A percentile compares a stretch with the other conserved stretches of the same genome.
Evolutionary conservation across 495 filamentous ascomycete genomes (phyloP).

Genomic region (Neurospora tetraspora): DNA sequence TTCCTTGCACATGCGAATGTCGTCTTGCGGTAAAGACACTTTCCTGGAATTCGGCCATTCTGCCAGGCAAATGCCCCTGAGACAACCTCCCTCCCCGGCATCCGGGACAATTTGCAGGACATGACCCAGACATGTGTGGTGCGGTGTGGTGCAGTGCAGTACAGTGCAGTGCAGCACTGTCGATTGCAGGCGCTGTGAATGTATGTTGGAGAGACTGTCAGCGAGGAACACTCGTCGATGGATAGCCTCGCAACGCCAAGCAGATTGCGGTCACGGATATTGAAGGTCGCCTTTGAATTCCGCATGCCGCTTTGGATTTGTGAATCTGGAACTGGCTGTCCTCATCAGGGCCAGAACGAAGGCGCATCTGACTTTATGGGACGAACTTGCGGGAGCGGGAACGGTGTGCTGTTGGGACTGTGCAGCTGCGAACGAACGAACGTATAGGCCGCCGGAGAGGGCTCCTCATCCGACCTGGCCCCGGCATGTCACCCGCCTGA

Average conservation of each 20-base stretch:
- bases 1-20: not conserved
- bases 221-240: not conserved
- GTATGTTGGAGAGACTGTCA: not conserved
- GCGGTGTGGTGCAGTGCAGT: not conserved
- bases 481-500: not conserved
- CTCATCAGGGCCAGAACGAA: not conserved
- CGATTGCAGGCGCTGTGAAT: not conserved
- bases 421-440: not conserved
- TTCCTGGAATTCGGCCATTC: not conserved
- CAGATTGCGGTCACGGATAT: not conserved
- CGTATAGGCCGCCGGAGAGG: not conserved
- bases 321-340: not conserved
- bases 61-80: not conserved
- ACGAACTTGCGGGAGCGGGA: not conserved
- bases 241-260: not conserved
- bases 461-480: not conserved
- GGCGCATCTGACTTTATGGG: not conserved
- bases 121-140: not conserved
- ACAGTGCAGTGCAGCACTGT: not conserved
- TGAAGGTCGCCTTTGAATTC: not conserved
- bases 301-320: not conserved
- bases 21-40: not conserved
- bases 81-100: not conserved
- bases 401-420: not conserved
- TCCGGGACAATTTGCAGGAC: not conserved